Evolutionary conservation across 2,329 filamentous ascomycete genomes (phyloP), one percentile per base, ranked within the genome.

Genomic region (Harringtonia lauricola): DNA sequence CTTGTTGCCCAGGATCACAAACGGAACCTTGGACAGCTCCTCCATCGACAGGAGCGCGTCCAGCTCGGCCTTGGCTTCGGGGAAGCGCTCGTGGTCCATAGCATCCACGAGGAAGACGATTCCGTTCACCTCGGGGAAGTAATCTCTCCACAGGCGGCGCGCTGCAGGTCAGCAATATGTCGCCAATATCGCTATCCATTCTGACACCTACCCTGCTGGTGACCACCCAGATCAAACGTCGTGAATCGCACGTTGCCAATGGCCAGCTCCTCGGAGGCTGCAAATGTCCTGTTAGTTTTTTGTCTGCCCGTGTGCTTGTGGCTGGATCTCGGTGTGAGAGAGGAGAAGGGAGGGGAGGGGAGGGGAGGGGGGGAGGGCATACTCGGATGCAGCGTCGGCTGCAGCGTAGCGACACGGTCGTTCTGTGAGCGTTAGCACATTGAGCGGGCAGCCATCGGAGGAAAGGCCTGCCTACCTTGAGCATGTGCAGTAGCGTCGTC

Each of bases 81-180:
- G 64, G 64, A 98, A 86, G 54, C 92, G 87, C 70, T 96, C 90
- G 66, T 87, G 83, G 67, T 98, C 92, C 70, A 95, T 95, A 58
- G 92, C 88, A 59, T 98, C 92, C 56, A 98, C 86, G 46, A 96
- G 82, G 76, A 96, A 98, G 55, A 98, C 89, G 56, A 96, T 94
- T 48, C 90, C 89, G 65, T 83, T 88, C 51, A 95, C 88, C 71
- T 95, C 89, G 56, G 88, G 88, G 76, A 95, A 94, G 70, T 94
- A 95, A 61, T 95, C 88, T 65, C 89, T 90, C 88, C 89, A 95
- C 56, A 95, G 81, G 58, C 89, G 86, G 55, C 89, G 86, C 51
- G 88, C 88, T 88, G 51, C 1, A 34, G 14, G 24, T 26, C 21
- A 4, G 17, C 14, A 8, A 35, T n/a, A 17, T 12, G 2, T 14